These are phyloP conservation scores for Thielaviopsis musarum DNA, from an alignment of 2,329 filamentous ascomycete genomes.

Conservation along the genomic window DNA sequence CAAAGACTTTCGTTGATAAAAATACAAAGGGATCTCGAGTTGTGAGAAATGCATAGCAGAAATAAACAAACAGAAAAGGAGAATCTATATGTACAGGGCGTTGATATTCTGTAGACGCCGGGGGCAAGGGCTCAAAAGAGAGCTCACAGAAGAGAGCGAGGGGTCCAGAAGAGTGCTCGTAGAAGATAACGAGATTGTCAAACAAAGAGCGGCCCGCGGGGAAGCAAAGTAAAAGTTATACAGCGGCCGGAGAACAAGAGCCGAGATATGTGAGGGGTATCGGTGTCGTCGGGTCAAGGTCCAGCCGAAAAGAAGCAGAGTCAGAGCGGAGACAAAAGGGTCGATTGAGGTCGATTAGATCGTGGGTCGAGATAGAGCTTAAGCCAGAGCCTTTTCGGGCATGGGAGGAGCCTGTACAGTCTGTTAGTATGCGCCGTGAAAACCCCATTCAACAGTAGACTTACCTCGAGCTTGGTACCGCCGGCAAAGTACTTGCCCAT, in stretches of 20 bases:
- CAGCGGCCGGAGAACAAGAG: background rate
- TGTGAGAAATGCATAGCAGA: background rate
- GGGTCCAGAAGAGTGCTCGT: too few species aligned
- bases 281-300: background rate
- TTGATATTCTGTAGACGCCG: background rate
- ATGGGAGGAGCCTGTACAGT: slow-evolving; percentile 19
- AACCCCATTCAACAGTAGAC: background rate
- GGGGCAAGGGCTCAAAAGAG: background rate
- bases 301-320: background rate
- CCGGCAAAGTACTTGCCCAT: slow-evolving; percentile 91
- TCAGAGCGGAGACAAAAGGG: background rate
- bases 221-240: background rate
- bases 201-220: background rate
- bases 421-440: slow-evolving; percentile 11
- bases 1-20: slow-evolving; percentile 7
- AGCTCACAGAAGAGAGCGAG: background rate
- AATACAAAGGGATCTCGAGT: slow-evolving; percentile 3
- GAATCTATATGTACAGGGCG: slow-evolving; percentile 11
- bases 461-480: slow-evolving; percentile 65
- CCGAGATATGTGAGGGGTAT: background rate
- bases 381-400: slow-evolving; percentile 20
- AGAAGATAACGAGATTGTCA: too few species aligned
- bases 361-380: slow-evolving; percentile 10
- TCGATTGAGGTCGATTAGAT: background rate
- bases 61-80: slow-evolving; percentile 3